phyloP scores from a whole-genome alignment of 2,329 filamentous ascomycete species.

The Cladosporium velox region DNA sequence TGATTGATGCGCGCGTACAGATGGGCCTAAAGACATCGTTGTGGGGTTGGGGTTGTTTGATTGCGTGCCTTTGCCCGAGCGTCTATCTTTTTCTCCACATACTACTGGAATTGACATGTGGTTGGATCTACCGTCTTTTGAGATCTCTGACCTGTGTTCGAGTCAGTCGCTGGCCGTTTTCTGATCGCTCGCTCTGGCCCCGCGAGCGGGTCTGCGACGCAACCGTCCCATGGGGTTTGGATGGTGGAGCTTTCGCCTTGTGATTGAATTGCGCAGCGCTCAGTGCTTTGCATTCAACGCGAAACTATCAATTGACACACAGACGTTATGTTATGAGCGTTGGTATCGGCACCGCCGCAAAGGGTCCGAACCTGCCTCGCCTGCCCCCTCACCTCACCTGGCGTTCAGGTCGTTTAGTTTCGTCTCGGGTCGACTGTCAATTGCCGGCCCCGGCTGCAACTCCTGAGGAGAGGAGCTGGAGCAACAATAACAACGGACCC shows the following conservation, averaged over 20 bases:
- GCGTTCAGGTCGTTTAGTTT: neutral
- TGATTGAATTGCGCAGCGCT: no score
- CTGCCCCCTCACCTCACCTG: neutral
- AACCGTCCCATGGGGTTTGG: constrained; percentile 12
- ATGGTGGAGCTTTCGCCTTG: neutral
- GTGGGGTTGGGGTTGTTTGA: neutral
- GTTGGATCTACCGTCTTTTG: neutral
- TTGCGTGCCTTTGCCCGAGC: neutral
- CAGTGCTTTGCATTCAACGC: neutral
- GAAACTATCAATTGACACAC: neutral
- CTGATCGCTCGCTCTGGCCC: neutral
- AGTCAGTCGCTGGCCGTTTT: neutral
- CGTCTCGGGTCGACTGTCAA: neutral
- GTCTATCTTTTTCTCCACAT: neutral
- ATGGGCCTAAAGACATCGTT: neutral
- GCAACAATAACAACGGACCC: neutral
- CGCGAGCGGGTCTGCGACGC: constrained; percentile 8
- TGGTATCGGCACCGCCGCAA: neutral
- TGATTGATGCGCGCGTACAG: neutral
- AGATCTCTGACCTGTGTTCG: neutral
- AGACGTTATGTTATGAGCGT: neutral
- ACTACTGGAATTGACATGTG: neutral
- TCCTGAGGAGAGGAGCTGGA: neutral
- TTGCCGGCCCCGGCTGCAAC: neutral
- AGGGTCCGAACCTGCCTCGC: neutral